A percentile compares a stretch with the other conserved stretches of the same genome.
Conservation (phyloP, 2,329 filamentous ascomycete species). For the Scorias spongiosa region DNA sequence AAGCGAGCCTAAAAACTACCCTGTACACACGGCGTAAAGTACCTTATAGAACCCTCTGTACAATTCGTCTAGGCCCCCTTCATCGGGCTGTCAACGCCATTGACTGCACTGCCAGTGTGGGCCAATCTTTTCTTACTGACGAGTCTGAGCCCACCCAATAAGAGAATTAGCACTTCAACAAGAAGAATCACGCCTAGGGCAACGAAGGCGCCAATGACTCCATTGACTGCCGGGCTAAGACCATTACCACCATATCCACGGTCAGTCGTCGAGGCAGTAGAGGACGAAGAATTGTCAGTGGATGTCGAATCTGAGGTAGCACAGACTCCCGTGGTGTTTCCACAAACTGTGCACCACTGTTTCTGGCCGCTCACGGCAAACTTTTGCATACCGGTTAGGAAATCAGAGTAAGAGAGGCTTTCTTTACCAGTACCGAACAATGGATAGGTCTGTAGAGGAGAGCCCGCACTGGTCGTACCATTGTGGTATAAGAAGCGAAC, state of each 20-base stretch:
- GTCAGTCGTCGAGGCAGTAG: not conserved
- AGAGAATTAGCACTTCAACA: conserved; percentile 36
- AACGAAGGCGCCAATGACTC: conserved; percentile 62
- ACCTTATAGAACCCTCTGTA: no score
- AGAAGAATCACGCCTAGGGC: conserved; percentile 49
- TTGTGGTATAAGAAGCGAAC: conserved; percentile 51
- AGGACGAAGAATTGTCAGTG: conserved; percentile 5
- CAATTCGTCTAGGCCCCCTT: not conserved
- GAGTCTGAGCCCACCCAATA: conserved; percentile 43
- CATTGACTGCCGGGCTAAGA: conserved; percentile 57
- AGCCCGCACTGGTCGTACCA: conserved; percentile 35
- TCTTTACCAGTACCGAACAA: conserved; percentile 42
- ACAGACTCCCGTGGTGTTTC: conserved; percentile 55
- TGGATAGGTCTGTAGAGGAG: conserved; percentile 38
- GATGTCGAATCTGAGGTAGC: conserved; percentile 23
- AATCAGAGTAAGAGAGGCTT: conserved; percentile 52
- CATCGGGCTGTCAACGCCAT: not conserved
- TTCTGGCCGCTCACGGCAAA: conserved; percentile 51
- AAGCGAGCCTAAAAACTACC: no score
- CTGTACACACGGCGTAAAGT: no score
- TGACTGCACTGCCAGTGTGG: not conserved
- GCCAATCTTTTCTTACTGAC: conserved; percentile 37
- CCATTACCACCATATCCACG: conserved; percentile 20
- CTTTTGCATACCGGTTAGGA: conserved; percentile 45
- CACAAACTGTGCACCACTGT: conserved; percentile 63